Percentiles rank a stretch among this genome's conserved stretches.
These are phyloP conservation scores for Trypanosoma caninum DNA, from an alignment of 208 protist species.

Conservation along the genomic window DNA sequence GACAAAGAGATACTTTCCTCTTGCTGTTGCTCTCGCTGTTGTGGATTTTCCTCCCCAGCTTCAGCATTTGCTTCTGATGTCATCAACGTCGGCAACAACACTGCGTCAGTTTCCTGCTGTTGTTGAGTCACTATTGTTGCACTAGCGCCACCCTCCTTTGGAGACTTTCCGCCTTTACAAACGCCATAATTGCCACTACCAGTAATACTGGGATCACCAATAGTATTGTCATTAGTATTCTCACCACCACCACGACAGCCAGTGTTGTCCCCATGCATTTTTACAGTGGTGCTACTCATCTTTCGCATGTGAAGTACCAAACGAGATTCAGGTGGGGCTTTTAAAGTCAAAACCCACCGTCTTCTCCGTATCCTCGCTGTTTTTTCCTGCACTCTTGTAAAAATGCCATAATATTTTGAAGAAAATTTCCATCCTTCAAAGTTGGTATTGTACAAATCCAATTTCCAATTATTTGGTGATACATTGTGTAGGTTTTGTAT, in stretches of 20 bases:
- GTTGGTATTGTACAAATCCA: slow-evolving; percentile 66
- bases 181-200: background rate
- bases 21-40: slow-evolving; percentile 22
- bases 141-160: too few species aligned
- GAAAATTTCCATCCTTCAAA: slow-evolving; percentile 80
- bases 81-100: background rate
- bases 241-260: background rate
- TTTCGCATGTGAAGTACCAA: slow-evolving; percentile 36
- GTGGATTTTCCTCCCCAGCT: slow-evolving; percentile 1
- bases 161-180: background rate
- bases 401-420: slow-evolving; percentile 66
- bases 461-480: slow-evolving; percentile 34
- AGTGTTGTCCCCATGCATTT: too few species aligned
- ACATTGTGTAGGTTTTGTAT: slow-evolving; percentile 18
- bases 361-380: slow-evolving; percentile 55
- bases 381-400: slow-evolving; percentile 32
- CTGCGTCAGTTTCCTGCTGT: too few species aligned
- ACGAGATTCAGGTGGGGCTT: slow-evolving; percentile 43
- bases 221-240: background rate
- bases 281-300: background rate
- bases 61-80: background rate
- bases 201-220: background rate
- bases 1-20: slow-evolving; percentile 6
- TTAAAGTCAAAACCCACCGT: slow-evolving; percentile 62
- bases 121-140: too few species aligned